A percentile compares a stretch with the other conserved stretches of the same genome.
These are phyloP conservation scores for Moniliophthora roreri DNA, from an alignment of 1,284 basidiomycete species.

Conservation along the genomic window DNA sequence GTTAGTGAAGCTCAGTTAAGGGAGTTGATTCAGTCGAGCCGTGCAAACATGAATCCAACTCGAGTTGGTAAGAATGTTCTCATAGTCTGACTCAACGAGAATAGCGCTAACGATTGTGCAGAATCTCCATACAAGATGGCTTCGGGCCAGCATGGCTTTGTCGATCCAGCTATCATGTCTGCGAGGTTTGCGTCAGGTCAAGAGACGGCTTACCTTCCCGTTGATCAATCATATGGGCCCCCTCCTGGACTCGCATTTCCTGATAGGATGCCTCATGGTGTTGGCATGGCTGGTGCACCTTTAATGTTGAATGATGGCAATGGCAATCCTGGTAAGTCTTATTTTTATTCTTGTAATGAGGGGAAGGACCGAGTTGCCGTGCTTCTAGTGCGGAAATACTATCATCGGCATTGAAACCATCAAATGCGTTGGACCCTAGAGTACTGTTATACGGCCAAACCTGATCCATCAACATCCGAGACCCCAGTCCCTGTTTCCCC, in stretches of 20 bases:
- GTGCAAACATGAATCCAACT: conserved; percentile 27
- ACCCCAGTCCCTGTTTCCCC: conserved; percentile 28
- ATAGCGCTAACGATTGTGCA: conserved; percentile 16
- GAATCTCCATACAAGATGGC: conserved; percentile 34
- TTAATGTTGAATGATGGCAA: conserved; percentile 36
- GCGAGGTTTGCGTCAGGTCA: conserved; percentile 54
- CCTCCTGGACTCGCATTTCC: conserved; percentile 61
- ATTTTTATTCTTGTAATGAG: conserved; percentile 44
- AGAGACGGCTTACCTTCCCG: conserved; percentile 16
- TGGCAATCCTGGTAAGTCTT: conserved; percentile 65
- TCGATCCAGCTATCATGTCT: conserved; percentile 82
- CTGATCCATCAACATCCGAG: conserved; percentile 22
- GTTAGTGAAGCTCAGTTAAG: conserved; percentile 73
- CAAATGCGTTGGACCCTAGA: conserved; percentile 12
- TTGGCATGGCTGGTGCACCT: conserved; percentile 24
- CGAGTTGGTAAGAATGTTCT: neutral
- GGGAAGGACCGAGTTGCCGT: conserved; percentile 81
- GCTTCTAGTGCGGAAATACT: conserved; percentile 80
- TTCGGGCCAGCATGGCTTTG: conserved; percentile 49
- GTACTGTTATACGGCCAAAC: conserved; percentile 15
- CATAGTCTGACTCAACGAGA: no score
- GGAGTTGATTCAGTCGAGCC: conserved; percentile 70
- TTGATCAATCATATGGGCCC: conserved; percentile 44
- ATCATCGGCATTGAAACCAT: conserved; percentile 56
- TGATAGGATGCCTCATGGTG: conserved; percentile 31